Evolutionary conservation across 1,284 basidiomycete species (phyloP), one percentile per base, ranked within the genome.

Genomic region (Apiotrichum akiyoshidainum): DNA sequence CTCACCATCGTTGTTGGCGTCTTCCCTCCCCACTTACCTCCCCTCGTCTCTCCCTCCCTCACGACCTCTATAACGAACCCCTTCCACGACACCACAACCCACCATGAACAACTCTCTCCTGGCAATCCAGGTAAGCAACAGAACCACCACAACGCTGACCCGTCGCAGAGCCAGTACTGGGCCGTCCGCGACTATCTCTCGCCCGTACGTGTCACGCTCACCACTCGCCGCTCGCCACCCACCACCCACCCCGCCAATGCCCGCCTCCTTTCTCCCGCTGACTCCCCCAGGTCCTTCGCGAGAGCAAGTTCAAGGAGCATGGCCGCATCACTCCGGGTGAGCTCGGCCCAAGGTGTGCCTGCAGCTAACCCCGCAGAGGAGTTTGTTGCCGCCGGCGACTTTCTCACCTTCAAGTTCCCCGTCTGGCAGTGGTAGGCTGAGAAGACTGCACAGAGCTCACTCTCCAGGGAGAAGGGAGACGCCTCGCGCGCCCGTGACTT

Each of bases 231-330:
- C 3, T 40, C 51, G 33, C 26, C 42, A 26, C 39, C 26, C 26
- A 31, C 26, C 26, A 31, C 26, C n/a, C 26, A 31, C 26, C 7
- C 26, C 4, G 26, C 4, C 26, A n/a, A n/a, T n/a, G n/a, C 26
- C 26, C 26, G 26, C 26, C 44, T 7, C 22, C 53, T 56, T 39
- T 52, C 46, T 17, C 4, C 31, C 40, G 11, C 37, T 37, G 37
- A 37, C 54, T 52, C 22, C 21, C 35, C 5, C 58, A 93, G 92
- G 94, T 98, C 35, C 84, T 99, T 68, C 89, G 89, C 73, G 95
- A 99, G 81, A 93, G 90, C 81, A 98, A 98, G 78, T 99, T 99
- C 83, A 98, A 96, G 78, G 95, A 99, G 78, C 92, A 97, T 73
- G 95, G 95, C 13, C 83, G 94, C 56, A 95, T 96, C 72, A 97